A percentile compares a stretch with the other conserved stretches of the same genome.
Evolutionary conservation across 176 grass and related monocot species (phyloP).

Genomic region (Cenchrus purpureus): DNA sequence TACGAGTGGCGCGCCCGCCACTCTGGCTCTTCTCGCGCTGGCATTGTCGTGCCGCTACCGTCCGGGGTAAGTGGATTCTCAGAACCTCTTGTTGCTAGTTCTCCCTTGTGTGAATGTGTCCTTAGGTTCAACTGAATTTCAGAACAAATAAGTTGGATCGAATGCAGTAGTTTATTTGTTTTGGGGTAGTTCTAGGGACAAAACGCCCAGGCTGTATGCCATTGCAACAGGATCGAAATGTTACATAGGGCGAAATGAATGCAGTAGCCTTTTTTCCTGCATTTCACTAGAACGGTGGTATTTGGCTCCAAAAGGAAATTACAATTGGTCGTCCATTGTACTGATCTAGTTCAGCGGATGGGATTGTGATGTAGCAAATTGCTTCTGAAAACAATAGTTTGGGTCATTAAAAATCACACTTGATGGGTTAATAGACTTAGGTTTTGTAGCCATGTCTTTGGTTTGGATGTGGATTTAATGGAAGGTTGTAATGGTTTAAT

Average conservation of each 20-base stretch:
- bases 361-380: not conserved
- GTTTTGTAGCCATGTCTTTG: not conserved
- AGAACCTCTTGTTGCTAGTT: not conserved
- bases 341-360: not conserved
- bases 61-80: constrained; percentile 69
- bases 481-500: not conserved
- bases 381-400: not conserved
- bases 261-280: not conserved
- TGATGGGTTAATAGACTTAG: not conserved
- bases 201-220: not conserved
- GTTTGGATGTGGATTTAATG: not conserved
- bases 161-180: not conserved
- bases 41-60: constrained; percentile 87
- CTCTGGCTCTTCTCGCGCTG: constrained; percentile 45
- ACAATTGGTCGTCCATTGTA: not conserved
- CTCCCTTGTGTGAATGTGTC: not conserved
- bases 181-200: not conserved
- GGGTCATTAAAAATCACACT: not conserved
- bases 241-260: not conserved
- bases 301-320: not conserved
- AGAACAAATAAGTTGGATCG: not conserved
- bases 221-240: no score
- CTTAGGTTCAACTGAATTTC: not conserved
- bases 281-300: not conserved
- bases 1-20: constrained; percentile 79